These are phyloP conservation scores for Ogataea glucozyma DNA, from an alignment of 805 yeast genomes.

Conservation along the genomic window DNA sequence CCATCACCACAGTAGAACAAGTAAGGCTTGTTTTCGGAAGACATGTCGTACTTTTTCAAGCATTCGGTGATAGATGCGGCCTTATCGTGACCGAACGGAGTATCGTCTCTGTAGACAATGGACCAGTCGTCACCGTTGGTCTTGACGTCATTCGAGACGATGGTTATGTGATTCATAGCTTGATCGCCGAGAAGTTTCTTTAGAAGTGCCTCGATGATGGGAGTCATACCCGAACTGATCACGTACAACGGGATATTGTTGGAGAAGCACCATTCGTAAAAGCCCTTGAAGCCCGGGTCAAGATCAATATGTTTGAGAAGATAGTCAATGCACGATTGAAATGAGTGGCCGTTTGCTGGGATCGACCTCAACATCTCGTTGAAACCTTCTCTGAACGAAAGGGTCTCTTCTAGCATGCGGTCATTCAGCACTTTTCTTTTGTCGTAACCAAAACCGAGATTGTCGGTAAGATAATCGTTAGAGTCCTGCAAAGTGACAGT, in stretches of 20 bases:
- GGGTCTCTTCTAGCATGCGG: constrained; percentile 66
- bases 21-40: constrained; percentile 49
- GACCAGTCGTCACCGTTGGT: constrained; percentile 69
- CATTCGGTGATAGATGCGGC: constrained; percentile 70
- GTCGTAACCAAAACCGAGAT: constrained; percentile 78
- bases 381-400: constrained; percentile 81
- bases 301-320: constrained; percentile 66
- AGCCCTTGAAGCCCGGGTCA: constrained; percentile 87
- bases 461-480: constrained; percentile 88
- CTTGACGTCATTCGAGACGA: constrained; percentile 66
- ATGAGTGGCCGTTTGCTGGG: constrained; percentile 46
- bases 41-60: constrained; percentile 33
- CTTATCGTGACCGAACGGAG: constrained; percentile 94
- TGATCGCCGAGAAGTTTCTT: constrained; percentile 74
- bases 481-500: constrained; percentile 95
- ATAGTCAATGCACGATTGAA: constrained; percentile 75
- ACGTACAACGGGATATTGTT: constrained; percentile 81
- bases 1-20: constrained; percentile 98
- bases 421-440: constrained; percentile 69
- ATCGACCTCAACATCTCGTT: constrained; percentile 78
- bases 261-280: constrained; percentile 75
- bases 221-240: constrained; percentile 92
- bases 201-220: constrained; percentile 80
- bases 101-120: constrained; percentile 80
- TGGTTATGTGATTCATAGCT: constrained; percentile 68